phyloP scores from a whole-genome alignment of 225 moss, liverwort and hornwort species.

The Marchantia paleacea region DNA sequence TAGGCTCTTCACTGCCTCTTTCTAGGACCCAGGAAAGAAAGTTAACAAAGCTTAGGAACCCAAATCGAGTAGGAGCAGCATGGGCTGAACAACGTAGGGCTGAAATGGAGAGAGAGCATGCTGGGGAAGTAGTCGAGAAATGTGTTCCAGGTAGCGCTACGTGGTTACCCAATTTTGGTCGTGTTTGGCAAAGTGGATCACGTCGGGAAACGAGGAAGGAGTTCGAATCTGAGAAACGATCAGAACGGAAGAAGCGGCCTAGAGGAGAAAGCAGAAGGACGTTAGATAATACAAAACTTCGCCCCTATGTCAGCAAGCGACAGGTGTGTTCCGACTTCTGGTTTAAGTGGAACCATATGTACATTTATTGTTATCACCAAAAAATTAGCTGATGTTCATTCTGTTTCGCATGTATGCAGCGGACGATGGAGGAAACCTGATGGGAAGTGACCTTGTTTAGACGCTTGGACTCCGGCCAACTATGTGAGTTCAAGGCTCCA shows the following conservation, averaged over 20 bases:
- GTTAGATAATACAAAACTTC: slow-evolving; percentile 37
- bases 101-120: slow-evolving; percentile 64
- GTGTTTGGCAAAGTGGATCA: slow-evolving; percentile 98
- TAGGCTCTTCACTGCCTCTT: slow-evolving; percentile 34
- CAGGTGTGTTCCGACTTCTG: slow-evolving; percentile 37
- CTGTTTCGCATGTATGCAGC: background rate
- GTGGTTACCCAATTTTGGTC: slow-evolving; percentile 95
- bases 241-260: slow-evolving; percentile 42
- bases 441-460: background rate
- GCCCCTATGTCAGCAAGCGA: slow-evolving; percentile 79
- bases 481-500: too few relatives aligned
- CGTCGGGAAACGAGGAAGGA: slow-evolving; percentile 86
- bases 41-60: slow-evolving; percentile 72
- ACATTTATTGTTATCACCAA: too few relatives aligned
- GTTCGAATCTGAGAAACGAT: slow-evolving; percentile 81
- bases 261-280: slow-evolving; percentile 40
- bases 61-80: slow-evolving; percentile 92
- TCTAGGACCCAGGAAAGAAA: slow-evolving; percentile 74
- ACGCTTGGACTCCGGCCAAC: too few relatives aligned
- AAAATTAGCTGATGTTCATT: too few relatives aligned
- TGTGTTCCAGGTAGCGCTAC: slow-evolving; percentile 18
- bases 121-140: slow-evolving; percentile 40
- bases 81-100: slow-evolving; percentile 90
- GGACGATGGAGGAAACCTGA: slow-evolving; percentile 5
- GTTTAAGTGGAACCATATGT: background rate